Evolutionary conservation across 2,329 filamentous ascomycete species (phyloP).

Genomic region (Trichoderma hamatum): DNA sequence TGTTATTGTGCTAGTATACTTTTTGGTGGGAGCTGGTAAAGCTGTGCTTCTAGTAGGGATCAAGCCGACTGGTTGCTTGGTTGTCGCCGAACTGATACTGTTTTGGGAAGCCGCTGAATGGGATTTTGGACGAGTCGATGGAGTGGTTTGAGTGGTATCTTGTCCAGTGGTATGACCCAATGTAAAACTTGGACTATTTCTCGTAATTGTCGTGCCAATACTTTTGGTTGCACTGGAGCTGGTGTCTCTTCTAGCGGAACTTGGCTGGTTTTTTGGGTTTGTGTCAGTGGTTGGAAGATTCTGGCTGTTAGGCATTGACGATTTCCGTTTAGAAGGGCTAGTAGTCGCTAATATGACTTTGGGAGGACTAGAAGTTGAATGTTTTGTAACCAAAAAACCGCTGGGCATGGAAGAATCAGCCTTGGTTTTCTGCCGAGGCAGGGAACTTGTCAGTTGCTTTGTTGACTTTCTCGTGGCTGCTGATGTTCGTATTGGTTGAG

Average conservation of each 20-base stretch:
- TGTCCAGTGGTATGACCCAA: not conserved
- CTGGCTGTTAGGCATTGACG: not conserved
- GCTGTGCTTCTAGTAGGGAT: not conserved
- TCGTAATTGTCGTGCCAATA: not conserved
- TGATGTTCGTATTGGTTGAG: not conserved
- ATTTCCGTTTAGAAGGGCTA: not conserved
- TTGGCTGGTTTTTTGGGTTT: not conserved
- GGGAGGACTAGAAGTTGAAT: not conserved
- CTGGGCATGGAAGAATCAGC: not conserved
- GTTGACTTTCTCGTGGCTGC: not conserved
- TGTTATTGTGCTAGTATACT: not conserved
- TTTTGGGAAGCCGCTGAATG: not conserved
- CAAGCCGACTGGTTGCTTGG: not conserved
- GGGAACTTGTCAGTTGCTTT: not conserved
- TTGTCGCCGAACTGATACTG: not conserved
- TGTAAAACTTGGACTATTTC: not conserved
- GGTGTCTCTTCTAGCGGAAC: not conserved
- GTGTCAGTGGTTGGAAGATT: not conserved
- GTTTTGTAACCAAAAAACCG: not conserved
- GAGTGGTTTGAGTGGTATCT: not conserved
- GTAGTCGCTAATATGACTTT: not conserved
- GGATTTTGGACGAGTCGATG: not conserved
- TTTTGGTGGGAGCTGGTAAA: not conserved
- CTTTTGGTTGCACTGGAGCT: not conserved
- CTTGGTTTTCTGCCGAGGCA: not conserved